These are phyloP conservation scores for Annulohypoxylon maeteangense DNA, from an alignment of 495 filamentous ascomycete genomes.

Conservation along the genomic window DNA sequence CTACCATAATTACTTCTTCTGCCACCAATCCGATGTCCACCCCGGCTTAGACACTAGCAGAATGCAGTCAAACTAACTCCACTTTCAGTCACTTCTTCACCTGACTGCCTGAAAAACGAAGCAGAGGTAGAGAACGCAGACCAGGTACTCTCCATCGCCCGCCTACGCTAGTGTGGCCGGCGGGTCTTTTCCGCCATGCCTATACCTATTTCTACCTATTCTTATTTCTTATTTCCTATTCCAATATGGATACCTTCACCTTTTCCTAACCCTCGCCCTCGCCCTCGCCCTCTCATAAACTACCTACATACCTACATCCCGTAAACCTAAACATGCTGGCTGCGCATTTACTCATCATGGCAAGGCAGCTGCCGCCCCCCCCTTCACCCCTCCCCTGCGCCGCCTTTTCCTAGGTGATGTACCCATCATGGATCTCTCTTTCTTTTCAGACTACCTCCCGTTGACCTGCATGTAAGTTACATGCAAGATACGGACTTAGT, in stretches of 20 bases:
- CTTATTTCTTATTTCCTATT: conserved; percentile 23
- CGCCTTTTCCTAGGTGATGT: conserved; percentile 34
- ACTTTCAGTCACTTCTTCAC: conserved; percentile 38
- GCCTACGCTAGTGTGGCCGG: conserved; percentile 39
- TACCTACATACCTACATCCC: too few relatives aligned
- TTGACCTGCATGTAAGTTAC: conserved; percentile 44
- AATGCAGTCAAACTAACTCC: conserved; percentile 39
- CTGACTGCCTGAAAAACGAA: conserved; percentile 49
- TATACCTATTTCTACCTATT: conserved; percentile 30
- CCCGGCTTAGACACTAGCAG: conserved; percentile 36
- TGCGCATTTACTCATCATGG: conserved; percentile 46
- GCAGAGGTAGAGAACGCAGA: conserved; percentile 25
- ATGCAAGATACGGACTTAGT: conserved; percentile 39
- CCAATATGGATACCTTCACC: conserved; percentile 35
- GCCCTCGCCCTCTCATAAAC: conserved; percentile 31
- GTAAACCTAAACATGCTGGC: conserved; percentile 30
- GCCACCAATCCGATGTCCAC: conserved; percentile 22
- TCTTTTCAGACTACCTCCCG: conserved; percentile 38
- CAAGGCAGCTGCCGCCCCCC: conserved; percentile 45
- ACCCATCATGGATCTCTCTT: conserved; percentile 35
- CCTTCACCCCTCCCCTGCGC: conserved; percentile 42
- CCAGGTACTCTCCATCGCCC: conserved; percentile 35
- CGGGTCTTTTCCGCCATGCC: conserved; percentile 32
- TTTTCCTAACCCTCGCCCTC: conserved; percentile 22
- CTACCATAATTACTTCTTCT: neutral